Evolutionary conservation across 257 asterid genomes (phyloP), one percentile per base, ranked within the genome.

Genomic region (Solanum ossicruentum): DNA sequence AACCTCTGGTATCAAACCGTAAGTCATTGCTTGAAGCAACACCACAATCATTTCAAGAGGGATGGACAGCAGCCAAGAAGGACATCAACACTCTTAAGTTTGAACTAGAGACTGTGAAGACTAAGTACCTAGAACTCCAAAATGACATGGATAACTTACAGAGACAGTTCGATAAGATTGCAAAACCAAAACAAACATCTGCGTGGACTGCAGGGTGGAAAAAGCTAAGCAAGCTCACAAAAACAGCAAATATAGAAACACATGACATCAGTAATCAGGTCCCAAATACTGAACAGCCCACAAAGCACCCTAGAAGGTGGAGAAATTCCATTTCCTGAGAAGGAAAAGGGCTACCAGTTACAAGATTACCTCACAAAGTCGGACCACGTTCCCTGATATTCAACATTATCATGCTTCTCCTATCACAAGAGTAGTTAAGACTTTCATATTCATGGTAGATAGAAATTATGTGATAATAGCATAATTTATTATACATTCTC

Each of bases 21-120:
- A 93, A 92, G 83, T 87, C 99, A 12, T 84, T 96, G 84, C 97
- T 96, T 0, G 97, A 96, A 86, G 99, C 95, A 26, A 95, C 98
- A 0, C 99, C 99, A 13, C 98, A 92, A 83, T 94, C 98, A 7
- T 96, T 96, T 84, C 99, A 96, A 78, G 99, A 96, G 86, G 99
- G 99, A 4, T 96, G 99, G 99, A 91, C 95, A 6, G 67, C 97
- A 0, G 99, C 99, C 8, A 96, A 95, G 86, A 96, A 96, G 84
- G 99, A 96, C 88, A 96, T 96, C 52, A 96, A 95, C 83, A 96
- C 93, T 0, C 95, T 96, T 71, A 96, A 96, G 84, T 96, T 95
- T 69, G 98, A 96, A 86, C 93, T 95, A 39, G 99, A 96, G 20
- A 93, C 86, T 10, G 91, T 93, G 45, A 95, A 93, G 87, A 72